Conservation (phyloP, 2,329 filamentous ascomycete genomes). For the Fusarium sp. region DNA sequence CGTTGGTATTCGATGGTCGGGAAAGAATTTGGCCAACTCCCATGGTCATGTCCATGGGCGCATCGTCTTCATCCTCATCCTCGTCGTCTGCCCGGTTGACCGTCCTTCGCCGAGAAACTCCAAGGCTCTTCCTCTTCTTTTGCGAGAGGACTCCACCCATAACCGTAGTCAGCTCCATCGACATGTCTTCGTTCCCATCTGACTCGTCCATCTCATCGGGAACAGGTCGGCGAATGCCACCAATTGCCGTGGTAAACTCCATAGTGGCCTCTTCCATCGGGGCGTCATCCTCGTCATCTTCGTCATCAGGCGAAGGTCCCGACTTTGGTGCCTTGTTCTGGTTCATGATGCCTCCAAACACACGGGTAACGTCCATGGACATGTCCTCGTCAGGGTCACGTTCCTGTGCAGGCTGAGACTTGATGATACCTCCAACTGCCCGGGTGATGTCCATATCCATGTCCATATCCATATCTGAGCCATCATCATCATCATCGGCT, state of each 20-base stretch:
- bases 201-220: constrained; percentile 51
- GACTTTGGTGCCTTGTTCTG: constrained; percentile 43
- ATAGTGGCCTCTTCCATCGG: constrained; percentile 67
- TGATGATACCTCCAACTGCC: constrained; percentile 67
- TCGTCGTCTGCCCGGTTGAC: constrained; percentile 49
- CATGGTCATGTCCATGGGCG: constrained; percentile 68
- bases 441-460: constrained; percentile 69
- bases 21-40: constrained; percentile 67
- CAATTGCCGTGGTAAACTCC: constrained; percentile 86
- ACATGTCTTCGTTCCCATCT: constrained; percentile 75
- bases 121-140: constrained; percentile 44
- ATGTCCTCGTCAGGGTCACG: constrained; percentile 72
- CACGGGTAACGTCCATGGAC: constrained; percentile 94
- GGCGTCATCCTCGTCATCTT: constrained; percentile 49
- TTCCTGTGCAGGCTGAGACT: constrained; percentile 57
- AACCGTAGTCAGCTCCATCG: constrained; percentile 81
- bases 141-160: constrained; percentile 66
- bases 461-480: constrained; percentile 56
- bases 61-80: constrained; percentile 49
- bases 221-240: constrained; percentile 68
- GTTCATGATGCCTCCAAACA: constrained; percentile 81
- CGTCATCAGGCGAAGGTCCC: constrained; percentile 32
- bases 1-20: constrained; percentile 50
- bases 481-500: constrained; percentile 45
- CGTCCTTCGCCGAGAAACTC: constrained; percentile 38